These are phyloP conservation scores for Luvunga scandens DNA, from an alignment of 345 rosid genomes.

Conservation along the genomic window DNA sequence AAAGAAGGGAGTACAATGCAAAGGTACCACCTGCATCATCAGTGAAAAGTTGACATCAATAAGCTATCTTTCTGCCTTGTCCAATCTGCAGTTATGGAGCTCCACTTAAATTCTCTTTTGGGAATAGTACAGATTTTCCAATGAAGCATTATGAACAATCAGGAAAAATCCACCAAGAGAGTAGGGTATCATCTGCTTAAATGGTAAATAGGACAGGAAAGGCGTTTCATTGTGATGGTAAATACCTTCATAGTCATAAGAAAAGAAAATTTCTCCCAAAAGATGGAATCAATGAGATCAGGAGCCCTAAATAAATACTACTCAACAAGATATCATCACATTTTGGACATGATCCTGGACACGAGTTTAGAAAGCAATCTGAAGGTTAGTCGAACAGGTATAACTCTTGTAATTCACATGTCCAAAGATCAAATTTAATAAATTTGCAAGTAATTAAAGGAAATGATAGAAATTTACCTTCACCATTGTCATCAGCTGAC, in stretches of 20 bases:
- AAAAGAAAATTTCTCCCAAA: not conserved
- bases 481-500: conserved; percentile 79
- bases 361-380: not conserved
- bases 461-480: conserved; percentile 47
- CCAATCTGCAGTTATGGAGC: conserved; percentile 21
- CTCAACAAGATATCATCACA: not conserved
- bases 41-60: conserved; percentile 22
- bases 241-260: not conserved
- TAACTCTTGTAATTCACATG: not conserved
- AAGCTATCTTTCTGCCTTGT: conserved; percentile 23
- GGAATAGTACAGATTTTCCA: not conserved
- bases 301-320: not conserved
- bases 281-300: not conserved
- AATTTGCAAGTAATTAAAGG: not conserved
- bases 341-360: not conserved
- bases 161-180: not conserved
- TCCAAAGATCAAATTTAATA: not conserved
- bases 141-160: not conserved
- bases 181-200: not conserved
- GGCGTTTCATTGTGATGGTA: not conserved
- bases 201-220: not conserved
- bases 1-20: conserved; percentile 86
- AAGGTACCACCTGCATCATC: conserved; percentile 74
- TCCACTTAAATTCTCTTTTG: conserved; percentile 2
- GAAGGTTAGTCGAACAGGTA: not conserved